Evolutionary conservation across 1,284 basidiomycete species (phyloP).

Genomic region (Cerrena zonata): DNA sequence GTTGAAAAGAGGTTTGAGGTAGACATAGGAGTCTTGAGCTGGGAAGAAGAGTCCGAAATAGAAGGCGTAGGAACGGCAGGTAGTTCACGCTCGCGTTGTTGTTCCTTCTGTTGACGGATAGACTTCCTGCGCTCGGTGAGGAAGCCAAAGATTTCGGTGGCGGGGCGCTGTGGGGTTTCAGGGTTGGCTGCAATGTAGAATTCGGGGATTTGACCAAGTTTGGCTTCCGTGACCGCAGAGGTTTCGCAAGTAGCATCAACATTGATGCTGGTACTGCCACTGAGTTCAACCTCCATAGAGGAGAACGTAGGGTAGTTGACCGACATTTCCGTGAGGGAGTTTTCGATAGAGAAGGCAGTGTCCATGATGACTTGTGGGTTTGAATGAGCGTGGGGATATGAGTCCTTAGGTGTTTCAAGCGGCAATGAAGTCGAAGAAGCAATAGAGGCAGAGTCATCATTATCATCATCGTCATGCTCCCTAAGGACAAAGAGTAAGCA

Average conservation of each 20-base stretch:
- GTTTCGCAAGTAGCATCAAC: slow-evolving; percentile 4
- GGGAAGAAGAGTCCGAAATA: slow-evolving; percentile 7
- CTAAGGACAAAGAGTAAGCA: slow-evolving; percentile 1
- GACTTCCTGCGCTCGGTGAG: slow-evolving; percentile 38
- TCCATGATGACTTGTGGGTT: slow-evolving; percentile 23
- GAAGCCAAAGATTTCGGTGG: slow-evolving; percentile 66
- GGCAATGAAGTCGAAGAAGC: slow-evolving; percentile 22
- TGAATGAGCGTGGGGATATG: slow-evolving; percentile 23
- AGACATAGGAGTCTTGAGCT: background rate
- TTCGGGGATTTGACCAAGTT: background rate
- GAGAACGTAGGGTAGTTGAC: slow-evolving; percentile 48
- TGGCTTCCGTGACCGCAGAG: background rate
- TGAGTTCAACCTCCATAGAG: slow-evolving; percentile 68
- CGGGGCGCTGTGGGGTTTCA: slow-evolving; percentile 48
- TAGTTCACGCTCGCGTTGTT: slow-evolving; percentile 9
- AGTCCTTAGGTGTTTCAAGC: slow-evolving; percentile 27
- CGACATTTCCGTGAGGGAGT: slow-evolving; percentile 36
- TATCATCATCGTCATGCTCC: slow-evolving; percentile 18
- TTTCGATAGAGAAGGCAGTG: slow-evolving; percentile 38
- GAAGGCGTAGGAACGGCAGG: slow-evolving; percentile 8
- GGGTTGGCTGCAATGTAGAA: slow-evolving; percentile 19
- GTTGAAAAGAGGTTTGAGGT: slow-evolving; percentile 1
- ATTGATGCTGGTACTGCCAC: slow-evolving; percentile 37
- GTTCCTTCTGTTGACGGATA: slow-evolving; percentile 19
- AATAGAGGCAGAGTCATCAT: slow-evolving; percentile 18